Percentiles rank a stretch among this genome's conserved stretches.
Conservation (phyloP, 345 rosid species). For the Rhizophora apiculata region DNA sequence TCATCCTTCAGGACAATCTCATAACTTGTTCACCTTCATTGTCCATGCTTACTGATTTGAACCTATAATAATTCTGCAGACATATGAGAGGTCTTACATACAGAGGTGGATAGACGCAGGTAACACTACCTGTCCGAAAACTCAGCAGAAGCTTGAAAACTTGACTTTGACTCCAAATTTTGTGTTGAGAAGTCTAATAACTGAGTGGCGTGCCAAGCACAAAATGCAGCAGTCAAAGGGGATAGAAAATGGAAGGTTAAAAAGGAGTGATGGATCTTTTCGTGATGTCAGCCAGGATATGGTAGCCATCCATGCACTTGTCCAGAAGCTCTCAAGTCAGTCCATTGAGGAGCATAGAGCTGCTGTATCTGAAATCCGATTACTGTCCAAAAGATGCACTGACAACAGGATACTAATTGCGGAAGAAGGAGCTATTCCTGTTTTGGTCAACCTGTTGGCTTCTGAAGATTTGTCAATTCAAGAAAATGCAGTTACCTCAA, state of each 20-base stretch:
- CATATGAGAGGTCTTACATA: constrained; percentile 90
- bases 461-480: constrained; percentile 53
- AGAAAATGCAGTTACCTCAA: constrained; percentile 83
- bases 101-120: constrained; percentile 97
- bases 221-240: constrained; percentile 70
- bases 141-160: constrained; percentile 84
- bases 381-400: constrained; percentile 77
- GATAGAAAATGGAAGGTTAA: constrained; percentile 53
- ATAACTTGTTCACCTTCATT: background rate
- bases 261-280: constrained; percentile 61
- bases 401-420: constrained; percentile 83
- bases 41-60: constrained; percentile 12
- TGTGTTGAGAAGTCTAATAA: constrained; percentile 76
- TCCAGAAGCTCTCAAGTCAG: constrained; percentile 59
- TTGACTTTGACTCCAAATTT: constrained; percentile 81
- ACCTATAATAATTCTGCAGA: constrained; percentile 46
- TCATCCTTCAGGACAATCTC: background rate
- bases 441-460: constrained; percentile 59
- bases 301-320: constrained; percentile 59
- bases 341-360: constrained; percentile 51
- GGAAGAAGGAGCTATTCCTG: constrained; percentile 83
- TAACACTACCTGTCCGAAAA: constrained; percentile 86
- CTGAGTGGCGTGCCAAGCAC: constrained; percentile 74
- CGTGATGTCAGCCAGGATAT: constrained; percentile 63
- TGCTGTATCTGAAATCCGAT: constrained; percentile 69